Percentiles rank a stretch among this genome's conserved stretches.
These are phyloP conservation scores for Kwoniella newhampshirensis DNA, from an alignment of 768 basidiomycete genomes.

Conservation along the genomic window DNA sequence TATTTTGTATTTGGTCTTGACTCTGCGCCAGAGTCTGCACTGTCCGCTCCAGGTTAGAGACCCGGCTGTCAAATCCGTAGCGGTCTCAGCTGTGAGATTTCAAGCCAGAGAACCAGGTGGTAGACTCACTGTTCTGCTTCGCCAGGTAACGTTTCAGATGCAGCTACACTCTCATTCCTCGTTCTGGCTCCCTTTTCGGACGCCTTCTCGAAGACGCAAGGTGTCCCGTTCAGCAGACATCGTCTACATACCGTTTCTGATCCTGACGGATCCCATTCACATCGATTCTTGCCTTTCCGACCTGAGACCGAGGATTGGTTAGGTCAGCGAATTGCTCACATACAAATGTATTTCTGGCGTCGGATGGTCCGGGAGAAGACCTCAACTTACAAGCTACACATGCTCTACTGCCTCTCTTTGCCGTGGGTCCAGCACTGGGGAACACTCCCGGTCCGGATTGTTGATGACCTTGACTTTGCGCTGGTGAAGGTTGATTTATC, in stretches of 20 bases:
- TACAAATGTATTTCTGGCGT: no score
- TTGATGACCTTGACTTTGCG: background rate
- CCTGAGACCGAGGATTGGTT: slow-evolving; percentile 15
- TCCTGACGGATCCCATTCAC: slow-evolving; percentile 42
- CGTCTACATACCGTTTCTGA: slow-evolving; percentile 31
- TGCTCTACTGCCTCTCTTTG: slow-evolving; percentile 41
- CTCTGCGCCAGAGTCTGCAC: slow-evolving; percentile 43
- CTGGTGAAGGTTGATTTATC: background rate
- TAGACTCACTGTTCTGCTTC: slow-evolving; percentile 38
- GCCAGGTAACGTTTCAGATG: slow-evolving; percentile 2
- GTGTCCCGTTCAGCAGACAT: slow-evolving; percentile 37
- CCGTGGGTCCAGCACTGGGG: slow-evolving; percentile 18
- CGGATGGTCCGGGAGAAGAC: no score
- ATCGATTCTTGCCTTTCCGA: slow-evolving; percentile 51
- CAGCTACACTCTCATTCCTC: slow-evolving; percentile 19
- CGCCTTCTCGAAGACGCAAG: slow-evolving; percentile 49
- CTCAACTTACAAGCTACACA: slow-evolving; percentile 45
- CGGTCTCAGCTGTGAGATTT: background rate
- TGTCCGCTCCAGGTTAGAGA: slow-evolving; percentile 37
- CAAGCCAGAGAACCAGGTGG: background rate
- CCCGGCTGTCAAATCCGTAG: slow-evolving; percentile 23
- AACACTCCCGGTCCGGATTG: slow-evolving; percentile 4
- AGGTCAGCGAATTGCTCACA: no score
- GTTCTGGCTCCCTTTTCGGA: slow-evolving; percentile 21
- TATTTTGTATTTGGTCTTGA: slow-evolving; percentile 48